phyloP scores from a whole-genome alignment of 805 yeast genomes.

The Wickerhamomyces hampshirensis region DNA sequence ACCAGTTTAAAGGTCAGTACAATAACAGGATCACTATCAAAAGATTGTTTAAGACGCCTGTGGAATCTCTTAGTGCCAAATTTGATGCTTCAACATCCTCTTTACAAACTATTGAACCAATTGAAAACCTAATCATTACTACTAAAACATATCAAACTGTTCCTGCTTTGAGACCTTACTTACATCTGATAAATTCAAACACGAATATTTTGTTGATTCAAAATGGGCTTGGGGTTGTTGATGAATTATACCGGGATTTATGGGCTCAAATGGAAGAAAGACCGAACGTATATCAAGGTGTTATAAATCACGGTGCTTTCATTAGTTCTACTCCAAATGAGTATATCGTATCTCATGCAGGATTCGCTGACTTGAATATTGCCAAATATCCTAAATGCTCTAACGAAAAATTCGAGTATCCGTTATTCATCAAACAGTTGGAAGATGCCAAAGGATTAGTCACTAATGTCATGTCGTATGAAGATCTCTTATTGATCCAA shows the following conservation, averaged over 20 bases:
- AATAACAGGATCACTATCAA: constrained; percentile 14
- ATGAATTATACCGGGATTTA: constrained; percentile 42
- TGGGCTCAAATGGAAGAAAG: constrained; percentile 46
- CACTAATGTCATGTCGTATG: constrained; percentile 33
- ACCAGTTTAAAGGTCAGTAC: constrained; percentile 15
- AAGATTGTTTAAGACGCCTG: constrained; percentile 19
- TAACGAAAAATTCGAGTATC: constrained; percentile 3
- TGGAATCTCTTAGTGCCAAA: constrained; percentile 1
- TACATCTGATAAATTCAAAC: constrained; percentile 40
- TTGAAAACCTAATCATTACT: constrained; percentile 61
- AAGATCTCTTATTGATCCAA: constrained; percentile 54
- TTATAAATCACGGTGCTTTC: constrained; percentile 81
- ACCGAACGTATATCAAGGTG: constrained; percentile 70
- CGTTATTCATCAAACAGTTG: constrained; percentile 25
- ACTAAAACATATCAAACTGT: constrained; percentile 78
- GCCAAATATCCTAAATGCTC: constrained; percentile 47
- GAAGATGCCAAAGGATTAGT: constrained; percentile 25
- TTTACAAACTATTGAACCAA: constrained; percentile 22
- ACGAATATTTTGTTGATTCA: constrained; percentile 73
- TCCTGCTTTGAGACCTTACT: constrained; percentile 52
- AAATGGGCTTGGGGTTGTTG: constrained; percentile 84
- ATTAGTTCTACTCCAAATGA: constrained; percentile 27
- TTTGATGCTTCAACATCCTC: constrained; percentile 12
- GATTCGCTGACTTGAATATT: constrained; percentile 57
- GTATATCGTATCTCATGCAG: constrained; percentile 55